These are phyloP conservation scores for Cladobotryum mycophilum DNA, from an alignment of 2,329 filamentous ascomycete species.

Conservation along the genomic window DNA sequence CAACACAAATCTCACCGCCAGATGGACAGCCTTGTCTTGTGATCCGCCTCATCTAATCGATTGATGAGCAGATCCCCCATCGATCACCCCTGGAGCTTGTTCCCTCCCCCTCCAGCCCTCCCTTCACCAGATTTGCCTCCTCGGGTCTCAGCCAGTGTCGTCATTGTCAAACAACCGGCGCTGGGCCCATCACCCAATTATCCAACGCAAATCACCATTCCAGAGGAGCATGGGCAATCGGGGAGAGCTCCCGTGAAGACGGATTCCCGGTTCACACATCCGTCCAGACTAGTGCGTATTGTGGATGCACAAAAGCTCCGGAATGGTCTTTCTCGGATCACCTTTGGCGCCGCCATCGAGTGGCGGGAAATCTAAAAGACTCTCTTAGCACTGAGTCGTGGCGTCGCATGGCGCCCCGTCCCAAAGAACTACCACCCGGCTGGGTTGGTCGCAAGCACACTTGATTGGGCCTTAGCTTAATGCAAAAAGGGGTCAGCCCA, in stretches of 20 bases:
- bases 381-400: slow-evolving; percentile 8
- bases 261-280: slow-evolving; percentile 2
- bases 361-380: slow-evolving; percentile 11
- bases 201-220: slow-evolving; percentile 7
- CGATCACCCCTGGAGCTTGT: slow-evolving; percentile 1
- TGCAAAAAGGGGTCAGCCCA: slow-evolving; percentile 4
- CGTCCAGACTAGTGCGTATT: slow-evolving; percentile 5
- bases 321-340: neutral
- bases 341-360: neutral
- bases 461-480: neutral
- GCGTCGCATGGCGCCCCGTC: slow-evolving; percentile 12
- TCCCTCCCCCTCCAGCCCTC: neutral
- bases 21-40: slow-evolving; percentile 3
- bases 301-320: neutral
- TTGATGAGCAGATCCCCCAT: slow-evolving; percentile 10
- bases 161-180: slow-evolving; percentile 6
- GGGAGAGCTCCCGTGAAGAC: slow-evolving; percentile 7
- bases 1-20: slow-evolving; percentile 8
- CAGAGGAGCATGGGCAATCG: slow-evolving; percentile 4
- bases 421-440: neutral
- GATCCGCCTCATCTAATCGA: slow-evolving; percentile 10
- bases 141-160: slow-evolving; percentile 11
- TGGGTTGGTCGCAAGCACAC: neutral
- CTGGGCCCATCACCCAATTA: slow-evolving; percentile 9
- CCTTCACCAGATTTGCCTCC: slow-evolving; percentile 4